Evolutionary conservation across 1,139 yeast genomes (phyloP), one percentile per base, ranked within the genome.

Genomic region (Taphrina pruni): DNA sequence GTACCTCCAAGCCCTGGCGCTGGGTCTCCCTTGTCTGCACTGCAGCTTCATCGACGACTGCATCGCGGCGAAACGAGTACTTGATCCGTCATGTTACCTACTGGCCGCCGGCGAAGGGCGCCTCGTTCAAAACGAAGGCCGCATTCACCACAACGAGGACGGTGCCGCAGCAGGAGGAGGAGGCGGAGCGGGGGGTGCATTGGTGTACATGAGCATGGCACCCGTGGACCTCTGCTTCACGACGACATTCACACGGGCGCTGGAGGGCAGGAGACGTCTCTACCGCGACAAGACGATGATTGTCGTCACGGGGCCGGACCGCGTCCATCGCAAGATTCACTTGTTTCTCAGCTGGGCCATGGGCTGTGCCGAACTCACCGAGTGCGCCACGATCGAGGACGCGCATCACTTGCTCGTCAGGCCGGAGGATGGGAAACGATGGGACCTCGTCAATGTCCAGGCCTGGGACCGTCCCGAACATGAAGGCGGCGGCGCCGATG

Each of bases 21-120:
- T 70, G 20, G 70, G 66, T 26, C 35, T 70, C 9, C 71, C 71
- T 1, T 70, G 71, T 36, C 60, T 70, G 7, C 69, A 62, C 48
- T 48, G 50, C 38, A 20, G 50, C n/a, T 70, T 50, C 51, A 52
- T 70, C 21, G 57, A 43, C 9, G 67, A 60, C 56, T 66, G 70
- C 43, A 11, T 67, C 39, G 46, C 32, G 11, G 46, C 60, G 32
- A 35, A 20, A n/a, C 20, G 21, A 12, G 26, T 60, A 2, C n/a
- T 66, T 26, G 66, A 60, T 14, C n/a, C 35, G 45, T 26, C 46
- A 6, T 52, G 69, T 5, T 69, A 50, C 45, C 32, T 69, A 43
- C 46, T 69, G 14, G 66, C 70, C 11, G 69, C 70, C 5, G 70
- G 70, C 11, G 67, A 56, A 5, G 57, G 41, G 6, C 45, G 38